Percentiles rank a stretch among this genome's conserved stretches.
phyloP scores from a whole-genome alignment of 306 rosid species.

The Vigna nakashimae region DNA sequence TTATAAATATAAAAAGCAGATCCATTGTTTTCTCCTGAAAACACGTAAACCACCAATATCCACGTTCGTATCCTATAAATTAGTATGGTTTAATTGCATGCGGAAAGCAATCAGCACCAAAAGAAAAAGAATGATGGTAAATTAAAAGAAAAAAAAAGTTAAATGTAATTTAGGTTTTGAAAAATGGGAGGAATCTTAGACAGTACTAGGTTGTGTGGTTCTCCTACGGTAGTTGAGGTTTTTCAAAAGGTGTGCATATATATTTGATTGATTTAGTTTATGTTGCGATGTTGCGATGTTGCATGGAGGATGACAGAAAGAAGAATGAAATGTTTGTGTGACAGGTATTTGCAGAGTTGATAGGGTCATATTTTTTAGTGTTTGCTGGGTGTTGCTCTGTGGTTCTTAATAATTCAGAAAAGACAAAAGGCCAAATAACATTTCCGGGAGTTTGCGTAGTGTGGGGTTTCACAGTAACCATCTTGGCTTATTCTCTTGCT shows the following conservation, averaged over 20 bases:
- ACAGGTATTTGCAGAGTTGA: constrained; percentile 69
- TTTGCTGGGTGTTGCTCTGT: constrained; percentile 69
- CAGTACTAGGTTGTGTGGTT: constrained; percentile 33
- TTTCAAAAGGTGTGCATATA: constrained; percentile 57
- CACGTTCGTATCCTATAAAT: constrained; percentile 7
- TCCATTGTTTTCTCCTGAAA: constrained; percentile 41
- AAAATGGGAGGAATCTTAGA: neutral
- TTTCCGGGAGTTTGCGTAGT: constrained; percentile 63
- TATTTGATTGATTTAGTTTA: neutral
- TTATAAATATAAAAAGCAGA: too few relatives aligned
- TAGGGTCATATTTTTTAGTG: constrained; percentile 67
- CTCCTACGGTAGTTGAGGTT: constrained; percentile 46
- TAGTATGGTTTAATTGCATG: neutral
- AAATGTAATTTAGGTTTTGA: neutral
- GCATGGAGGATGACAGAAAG: neutral
- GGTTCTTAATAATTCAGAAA: constrained; percentile 52
- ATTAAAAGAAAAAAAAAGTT: neutral
- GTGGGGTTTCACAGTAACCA: constrained; percentile 62
- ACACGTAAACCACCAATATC: constrained; percentile 35
- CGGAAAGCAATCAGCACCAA: neutral
- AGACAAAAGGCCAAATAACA: constrained; percentile 54
- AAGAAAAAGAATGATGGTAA: neutral
- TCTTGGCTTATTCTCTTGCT: constrained; percentile 65
- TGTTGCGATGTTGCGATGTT: neutral
- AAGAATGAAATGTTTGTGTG: neutral